Evolutionary conservation across 1,139 yeast genomes (phyloP).

Genomic region (Debaryomycetaceae sp.): DNA sequence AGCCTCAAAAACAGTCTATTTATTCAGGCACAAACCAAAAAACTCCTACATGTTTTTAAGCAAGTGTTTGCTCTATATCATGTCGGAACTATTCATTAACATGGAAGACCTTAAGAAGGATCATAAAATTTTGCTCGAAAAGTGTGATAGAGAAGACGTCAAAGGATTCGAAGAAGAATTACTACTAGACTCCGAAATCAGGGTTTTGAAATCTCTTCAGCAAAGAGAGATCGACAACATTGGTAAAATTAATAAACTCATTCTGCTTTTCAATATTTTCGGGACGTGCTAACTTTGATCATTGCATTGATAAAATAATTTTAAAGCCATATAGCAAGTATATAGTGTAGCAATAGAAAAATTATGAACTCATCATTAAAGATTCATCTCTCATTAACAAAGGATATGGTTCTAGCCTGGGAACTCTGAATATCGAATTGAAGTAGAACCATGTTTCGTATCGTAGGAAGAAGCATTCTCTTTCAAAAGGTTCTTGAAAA

Average conservation of each 20-base stretch:
- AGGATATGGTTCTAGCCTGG: too few relatives aligned
- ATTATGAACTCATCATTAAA: too few relatives aligned
- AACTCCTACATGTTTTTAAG: constrained; percentile 51
- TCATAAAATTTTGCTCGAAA: constrained; percentile 66
- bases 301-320: background rate
- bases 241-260: constrained; percentile 53
- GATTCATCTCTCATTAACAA: too few relatives aligned
- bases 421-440: too few relatives aligned
- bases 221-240: constrained; percentile 52
- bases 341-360: background rate
- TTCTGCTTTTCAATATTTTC: constrained; percentile 52
- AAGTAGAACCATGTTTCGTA: too few relatives aligned
- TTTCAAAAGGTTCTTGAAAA: too few relatives aligned
- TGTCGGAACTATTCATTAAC: constrained; percentile 61
- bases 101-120: constrained; percentile 57
- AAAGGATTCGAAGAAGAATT: constrained; percentile 76
- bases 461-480: too few relatives aligned
- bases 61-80: constrained; percentile 33
- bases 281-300: constrained; percentile 21
- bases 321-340: background rate
- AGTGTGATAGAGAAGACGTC: constrained; percentile 87
- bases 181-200: constrained; percentile 69
- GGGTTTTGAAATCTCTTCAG: constrained; percentile 62
- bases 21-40: constrained; percentile 71
- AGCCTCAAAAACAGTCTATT: constrained; percentile 80